A percentile compares a stretch with the other conserved stretches of the same genome.
phyloP scores from a whole-genome alignment of 495 filamentous ascomycete genomes.

The Aeminium ludgeri region DNA sequence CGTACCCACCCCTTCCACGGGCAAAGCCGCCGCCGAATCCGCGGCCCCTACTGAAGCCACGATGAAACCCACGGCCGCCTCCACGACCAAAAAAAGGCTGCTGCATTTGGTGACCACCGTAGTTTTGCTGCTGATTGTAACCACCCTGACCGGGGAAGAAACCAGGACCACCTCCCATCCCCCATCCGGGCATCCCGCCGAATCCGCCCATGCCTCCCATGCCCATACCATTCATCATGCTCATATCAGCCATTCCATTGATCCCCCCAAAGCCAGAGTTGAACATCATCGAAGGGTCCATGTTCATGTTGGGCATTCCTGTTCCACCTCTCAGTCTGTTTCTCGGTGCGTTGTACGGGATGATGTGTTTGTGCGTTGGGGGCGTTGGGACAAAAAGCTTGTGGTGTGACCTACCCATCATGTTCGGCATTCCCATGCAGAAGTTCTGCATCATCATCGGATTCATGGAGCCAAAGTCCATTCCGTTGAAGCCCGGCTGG shows the following conservation, averaged over 20 bases:
- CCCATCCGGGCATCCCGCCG: constrained; percentile 24
- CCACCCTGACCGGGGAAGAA: constrained; percentile 14
- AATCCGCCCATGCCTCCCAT: constrained; percentile 35
- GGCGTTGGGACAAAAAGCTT: neutral
- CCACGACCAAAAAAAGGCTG: constrained; percentile 16
- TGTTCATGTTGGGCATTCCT: constrained; percentile 67
- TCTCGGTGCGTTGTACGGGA: neutral
- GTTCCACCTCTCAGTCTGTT: constrained; percentile 7
- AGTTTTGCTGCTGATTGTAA: constrained; percentile 17
- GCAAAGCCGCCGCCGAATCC: constrained; percentile 3
- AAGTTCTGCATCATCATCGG: constrained; percentile 50
- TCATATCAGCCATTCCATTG: constrained; percentile 50
- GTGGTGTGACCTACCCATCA: constrained; percentile 45
- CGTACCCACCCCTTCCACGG: constrained; percentile 15
- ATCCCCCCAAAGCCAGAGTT: constrained; percentile 52
- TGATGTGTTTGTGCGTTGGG: neutral
- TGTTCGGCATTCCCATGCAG: constrained; percentile 44
- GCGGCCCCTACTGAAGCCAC: constrained; percentile 6
- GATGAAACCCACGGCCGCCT: constrained; percentile 10
- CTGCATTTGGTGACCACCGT: constrained; percentile 11
- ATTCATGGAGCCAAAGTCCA: constrained; percentile 52
- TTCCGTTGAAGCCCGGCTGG: constrained; percentile 24
- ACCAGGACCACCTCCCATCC: constrained; percentile 18
- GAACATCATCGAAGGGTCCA: constrained; percentile 90
- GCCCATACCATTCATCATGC: constrained; percentile 57